Percentiles rank a stretch among this genome's conserved stretches.
These are phyloP conservation scores for Pythium vanterpoolii DNA, from an alignment of 352 stramenopile genomes.

Conservation along the genomic window DNA sequence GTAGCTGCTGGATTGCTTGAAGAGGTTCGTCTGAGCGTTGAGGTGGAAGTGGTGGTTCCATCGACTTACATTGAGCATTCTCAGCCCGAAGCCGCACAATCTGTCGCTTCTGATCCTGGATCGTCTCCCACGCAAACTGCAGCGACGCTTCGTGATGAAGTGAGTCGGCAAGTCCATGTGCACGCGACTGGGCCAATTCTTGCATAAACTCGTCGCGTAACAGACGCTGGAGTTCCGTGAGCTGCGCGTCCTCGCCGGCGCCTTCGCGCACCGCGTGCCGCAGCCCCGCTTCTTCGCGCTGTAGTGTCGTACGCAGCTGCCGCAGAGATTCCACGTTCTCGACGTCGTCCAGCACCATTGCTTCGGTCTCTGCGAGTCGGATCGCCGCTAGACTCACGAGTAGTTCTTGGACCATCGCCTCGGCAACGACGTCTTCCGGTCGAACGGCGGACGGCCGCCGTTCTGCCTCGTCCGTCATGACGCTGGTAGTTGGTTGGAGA, in stretches of 20 bases:
- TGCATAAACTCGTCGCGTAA: slow-evolving; percentile 51
- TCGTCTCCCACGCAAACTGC: slow-evolving; percentile 77
- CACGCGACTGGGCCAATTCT: slow-evolving; percentile 24
- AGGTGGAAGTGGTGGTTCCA: neutral
- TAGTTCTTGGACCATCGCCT: slow-evolving; percentile 68
- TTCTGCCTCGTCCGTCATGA: neutral
- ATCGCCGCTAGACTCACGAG: slow-evolving; percentile 54
- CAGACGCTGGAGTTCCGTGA: slow-evolving; percentile 50
- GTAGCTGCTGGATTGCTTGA: slow-evolving; percentile 45
- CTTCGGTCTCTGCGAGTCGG: slow-evolving; percentile 52
- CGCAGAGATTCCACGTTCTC: slow-evolving; percentile 57
- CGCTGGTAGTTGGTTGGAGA: slow-evolving; percentile 15
- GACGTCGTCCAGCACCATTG: slow-evolving; percentile 50
- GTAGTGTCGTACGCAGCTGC: slow-evolving; percentile 37
- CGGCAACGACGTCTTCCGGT: slow-evolving; percentile 32
- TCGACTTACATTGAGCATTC: slow-evolving; percentile 35
- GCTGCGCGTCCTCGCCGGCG: slow-evolving; percentile 47
- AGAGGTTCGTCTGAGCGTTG: slow-evolving; percentile 7
- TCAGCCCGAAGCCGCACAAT: slow-evolving; percentile 55
- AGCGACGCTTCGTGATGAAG: slow-evolving; percentile 53
- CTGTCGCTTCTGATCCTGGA: slow-evolving; percentile 69
- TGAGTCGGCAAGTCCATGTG: slow-evolving; percentile 14
- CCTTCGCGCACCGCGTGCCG: slow-evolving; percentile 20
- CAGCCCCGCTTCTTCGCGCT: slow-evolving; percentile 38
- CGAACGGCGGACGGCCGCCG: no score